Conservation (phyloP, 495 filamentous ascomycete species). For the Aspergillus affinis region DNA sequence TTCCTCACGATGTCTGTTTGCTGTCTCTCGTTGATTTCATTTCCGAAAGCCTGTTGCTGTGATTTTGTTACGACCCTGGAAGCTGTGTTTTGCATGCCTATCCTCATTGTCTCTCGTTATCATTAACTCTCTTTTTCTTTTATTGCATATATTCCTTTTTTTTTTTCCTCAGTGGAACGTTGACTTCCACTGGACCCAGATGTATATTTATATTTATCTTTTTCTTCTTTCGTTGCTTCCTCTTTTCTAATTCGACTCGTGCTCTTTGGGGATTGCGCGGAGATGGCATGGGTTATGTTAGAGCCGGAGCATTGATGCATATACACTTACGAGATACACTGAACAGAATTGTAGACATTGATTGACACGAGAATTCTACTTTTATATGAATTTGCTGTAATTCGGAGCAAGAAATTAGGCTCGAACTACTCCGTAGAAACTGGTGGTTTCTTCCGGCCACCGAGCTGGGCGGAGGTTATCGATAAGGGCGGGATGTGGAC, state of each 20-base stretch:
- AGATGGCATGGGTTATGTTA: conserved; percentile 11
- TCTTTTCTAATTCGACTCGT: background rate
- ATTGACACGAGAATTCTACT: background rate
- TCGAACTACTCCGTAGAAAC: background rate
- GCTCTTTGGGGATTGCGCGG: background rate
- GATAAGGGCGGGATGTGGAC: conserved; percentile 15
- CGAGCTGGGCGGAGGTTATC: background rate
- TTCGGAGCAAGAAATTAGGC: too few species aligned
- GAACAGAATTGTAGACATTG: background rate
- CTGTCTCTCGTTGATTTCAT: conserved; percentile 17
- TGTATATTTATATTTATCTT: conserved; percentile 11
- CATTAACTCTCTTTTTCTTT: conserved; percentile 13
- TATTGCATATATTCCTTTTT: conserved; percentile 13
- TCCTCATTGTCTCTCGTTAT: conserved; percentile 12
- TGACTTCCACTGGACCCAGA: background rate
- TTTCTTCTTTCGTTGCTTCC: conserved; percentile 10
- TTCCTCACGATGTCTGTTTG: conserved; percentile 31
- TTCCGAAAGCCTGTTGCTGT: conserved; percentile 11
- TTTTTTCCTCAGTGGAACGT: conserved; percentile 6
- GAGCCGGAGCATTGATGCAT: conserved; percentile 13
- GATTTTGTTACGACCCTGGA: conserved; percentile 25
- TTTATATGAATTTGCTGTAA: too few species aligned
- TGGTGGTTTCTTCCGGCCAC: background rate
- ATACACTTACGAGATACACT: conserved; percentile 5
- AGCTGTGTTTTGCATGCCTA: conserved; percentile 18